Evolutionary conservation across 768 basidiomycete genomes (phyloP).

Genomic region (Collybia mongolica): DNA sequence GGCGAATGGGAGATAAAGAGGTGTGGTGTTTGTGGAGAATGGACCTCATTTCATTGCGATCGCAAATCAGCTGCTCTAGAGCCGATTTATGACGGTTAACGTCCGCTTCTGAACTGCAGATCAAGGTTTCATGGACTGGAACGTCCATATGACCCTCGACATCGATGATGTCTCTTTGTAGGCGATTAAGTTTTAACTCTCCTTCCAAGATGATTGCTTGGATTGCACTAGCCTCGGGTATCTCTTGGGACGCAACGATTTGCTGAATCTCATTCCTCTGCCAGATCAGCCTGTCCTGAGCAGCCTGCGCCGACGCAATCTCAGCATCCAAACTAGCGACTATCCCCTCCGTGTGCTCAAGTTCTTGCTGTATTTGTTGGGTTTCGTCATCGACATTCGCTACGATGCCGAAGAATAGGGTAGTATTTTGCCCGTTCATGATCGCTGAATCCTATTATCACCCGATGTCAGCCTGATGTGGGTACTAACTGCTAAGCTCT

Average conservation of each 20-base stretch:
- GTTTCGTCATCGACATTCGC: not conserved
- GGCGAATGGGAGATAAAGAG: slow-evolving; percentile 21
- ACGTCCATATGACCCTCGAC: slow-evolving; percentile 2
- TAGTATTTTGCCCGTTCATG: not conserved
- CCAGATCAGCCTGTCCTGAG: slow-evolving; percentile 11
- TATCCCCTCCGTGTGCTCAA: no score
- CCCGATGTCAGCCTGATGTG: no score
- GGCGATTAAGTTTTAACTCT: slow-evolving; percentile 10
- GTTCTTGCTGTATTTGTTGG: not conserved
- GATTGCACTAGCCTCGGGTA: slow-evolving; percentile 10
- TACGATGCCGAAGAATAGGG: not conserved
- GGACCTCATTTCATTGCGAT: slow-evolving; percentile 9
- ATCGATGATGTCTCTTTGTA: slow-evolving; percentile 9
- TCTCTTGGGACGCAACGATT: slow-evolving; percentile 13
- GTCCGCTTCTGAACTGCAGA: slow-evolving; percentile 5
- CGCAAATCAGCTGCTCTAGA: slow-evolving; percentile 8
- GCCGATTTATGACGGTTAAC: slow-evolving; percentile 10
- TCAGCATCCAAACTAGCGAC: slow-evolving; percentile 15
- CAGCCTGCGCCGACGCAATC: slow-evolving; percentile 14
- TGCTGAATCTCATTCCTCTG: slow-evolving; percentile 13
- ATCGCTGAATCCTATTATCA: no score
- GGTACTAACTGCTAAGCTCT: no score
- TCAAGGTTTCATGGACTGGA: not conserved
- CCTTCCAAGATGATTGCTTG: slow-evolving; percentile 15
- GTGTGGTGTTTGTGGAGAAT: slow-evolving; percentile 13